Base-by-base conservation (phyloP, 192 early-diverging fungal genomes). In the Haplosporangium gracile region DNA sequence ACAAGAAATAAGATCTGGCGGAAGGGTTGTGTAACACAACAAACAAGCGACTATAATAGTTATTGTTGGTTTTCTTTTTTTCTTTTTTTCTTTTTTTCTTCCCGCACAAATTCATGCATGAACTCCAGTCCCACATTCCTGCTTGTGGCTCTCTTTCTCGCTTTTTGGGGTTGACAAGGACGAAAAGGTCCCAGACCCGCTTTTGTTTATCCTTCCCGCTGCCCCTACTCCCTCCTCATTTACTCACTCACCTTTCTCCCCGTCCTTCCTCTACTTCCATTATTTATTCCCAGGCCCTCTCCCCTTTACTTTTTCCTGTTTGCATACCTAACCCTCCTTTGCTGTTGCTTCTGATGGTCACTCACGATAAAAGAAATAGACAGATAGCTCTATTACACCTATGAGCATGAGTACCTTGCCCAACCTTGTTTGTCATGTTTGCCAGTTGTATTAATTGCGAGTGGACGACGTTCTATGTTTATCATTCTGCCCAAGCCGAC, bases 381-480 rank as follows among this genome's bases (percentile, higher is more conserved):
- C 49, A 51, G 60, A 65, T 65, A 65, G 29, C 60, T 65, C 60
- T 65, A 0, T 45, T 10, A n/a, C 5, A 0, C 24, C 26, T 15
- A 15, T 4, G 2, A 13, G 7, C 60, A 65, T 26, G 55, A 26
- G 55, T 57, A 18, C 55, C n/a, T 9, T 65, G n/a, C 4, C 29
- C 29, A 65, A 65, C 60, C 60, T 65, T 65, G 60, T 65, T 65
- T 65, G 60, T 65, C 60, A 65, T 65, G 60, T 65, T 65, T 65
- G 29, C 11, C 13, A 65, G 60, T 65, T 65, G 60, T 65, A 65
- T 65, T 65, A 65, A 65, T 57, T 57, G n/a, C n/a, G 11, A 26
- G 2, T 22, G 49, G 11, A 65, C 60, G 60, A 65, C 60, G 60
- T 26, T 65, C 60, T 65, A 65, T 65, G 60, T 26, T 65, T 65